These are phyloP conservation scores for Halteria grandinella DNA, from an alignment of 73 alveolate species.

Conservation along the genomic window DNA sequence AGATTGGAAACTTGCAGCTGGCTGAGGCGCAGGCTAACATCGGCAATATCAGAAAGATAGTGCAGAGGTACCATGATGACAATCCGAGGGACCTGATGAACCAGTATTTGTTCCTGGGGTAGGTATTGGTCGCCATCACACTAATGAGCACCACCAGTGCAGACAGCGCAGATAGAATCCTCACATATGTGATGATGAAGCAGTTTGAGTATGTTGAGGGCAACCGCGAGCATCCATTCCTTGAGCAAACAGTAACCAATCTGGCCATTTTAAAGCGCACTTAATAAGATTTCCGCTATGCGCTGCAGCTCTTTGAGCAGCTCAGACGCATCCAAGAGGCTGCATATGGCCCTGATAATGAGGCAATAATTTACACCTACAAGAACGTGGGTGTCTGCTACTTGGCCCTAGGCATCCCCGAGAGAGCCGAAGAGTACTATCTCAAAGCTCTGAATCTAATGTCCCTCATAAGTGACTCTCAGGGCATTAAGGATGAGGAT, in stretches of 20 bases:
- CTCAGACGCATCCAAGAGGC: background rate
- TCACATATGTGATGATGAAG: background rate
- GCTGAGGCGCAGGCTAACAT: background rate
- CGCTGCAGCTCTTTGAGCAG: background rate
- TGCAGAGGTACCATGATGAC: slow-evolving; percentile 4
- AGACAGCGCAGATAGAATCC: slow-evolving; percentile 4
- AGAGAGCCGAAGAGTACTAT: slow-evolving; percentile 8
- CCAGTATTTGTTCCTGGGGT: slow-evolving; percentile 21
- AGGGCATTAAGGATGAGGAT: too few species aligned
- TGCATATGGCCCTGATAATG: background rate
- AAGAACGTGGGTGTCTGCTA: slow-evolving; percentile 13
- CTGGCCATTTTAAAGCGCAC: slow-evolving; percentile 9
- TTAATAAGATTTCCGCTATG: background rate
- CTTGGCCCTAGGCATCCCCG: background rate
- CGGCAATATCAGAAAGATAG: slow-evolving; percentile 13
- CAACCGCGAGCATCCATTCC: slow-evolving; percentile 22
- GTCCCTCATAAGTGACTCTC: too few species aligned
- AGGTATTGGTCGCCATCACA: slow-evolving; percentile 21
- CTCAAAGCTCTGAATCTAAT: background rate
- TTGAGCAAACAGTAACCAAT: slow-evolving; percentile 29
- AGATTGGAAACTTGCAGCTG: background rate
- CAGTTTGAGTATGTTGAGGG: slow-evolving; percentile 9
- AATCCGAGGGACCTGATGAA: background rate
- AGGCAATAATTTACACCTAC: slow-evolving; percentile 5
- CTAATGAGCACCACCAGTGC: slow-evolving; percentile 1